These are phyloP conservation scores for Juncus inflexus DNA, from an alignment of 176 grass and related monocot genomes.

Conservation along the genomic window DNA sequence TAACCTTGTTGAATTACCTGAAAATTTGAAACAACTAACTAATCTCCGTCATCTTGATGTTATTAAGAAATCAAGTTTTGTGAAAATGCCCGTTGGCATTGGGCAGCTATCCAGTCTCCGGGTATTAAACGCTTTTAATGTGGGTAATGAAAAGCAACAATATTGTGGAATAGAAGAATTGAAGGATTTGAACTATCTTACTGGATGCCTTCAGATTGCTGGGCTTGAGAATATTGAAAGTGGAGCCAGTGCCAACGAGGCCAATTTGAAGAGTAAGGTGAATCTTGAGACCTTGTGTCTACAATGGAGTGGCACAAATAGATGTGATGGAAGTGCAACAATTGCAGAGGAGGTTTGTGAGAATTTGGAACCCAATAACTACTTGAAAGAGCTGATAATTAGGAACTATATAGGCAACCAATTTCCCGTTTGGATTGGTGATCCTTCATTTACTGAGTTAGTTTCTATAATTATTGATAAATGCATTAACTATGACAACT, in stretches of 20 bases:
- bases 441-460: slow-evolving; percentile 17
- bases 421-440: slow-evolving; percentile 32
- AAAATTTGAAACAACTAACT: not conserved
- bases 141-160: not conserved
- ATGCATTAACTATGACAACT: slow-evolving; percentile 26
- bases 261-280: slow-evolving; percentile 25
- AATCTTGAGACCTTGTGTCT: slow-evolving; percentile 14
- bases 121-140: slow-evolving; percentile 26
- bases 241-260: not conserved
- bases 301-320: not conserved
- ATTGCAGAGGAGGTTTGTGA: slow-evolving; percentile 20
- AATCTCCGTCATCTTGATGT: slow-evolving; percentile 27
- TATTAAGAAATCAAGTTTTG: slow-evolving; percentile 11
- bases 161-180: slow-evolving; percentile 31
- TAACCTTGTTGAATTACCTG: slow-evolving; percentile 27
- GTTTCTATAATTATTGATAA: slow-evolving; percentile 20
- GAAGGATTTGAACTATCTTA: slow-evolving; percentile 19
- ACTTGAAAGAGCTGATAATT: slow-evolving; percentile 26
- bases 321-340: not conserved
- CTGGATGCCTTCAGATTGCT: slow-evolving; percentile 6
- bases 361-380: slow-evolving; percentile 19
- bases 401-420: slow-evolving; percentile 21
- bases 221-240: slow-evolving; percentile 15
- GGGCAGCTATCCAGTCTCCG: slow-evolving; percentile 19
- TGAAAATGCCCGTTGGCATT: slow-evolving; percentile 32